Evolutionary conservation across 2,329 filamentous ascomycete genomes (phyloP).

Genomic region (Pestalotiopsis sp.): DNA sequence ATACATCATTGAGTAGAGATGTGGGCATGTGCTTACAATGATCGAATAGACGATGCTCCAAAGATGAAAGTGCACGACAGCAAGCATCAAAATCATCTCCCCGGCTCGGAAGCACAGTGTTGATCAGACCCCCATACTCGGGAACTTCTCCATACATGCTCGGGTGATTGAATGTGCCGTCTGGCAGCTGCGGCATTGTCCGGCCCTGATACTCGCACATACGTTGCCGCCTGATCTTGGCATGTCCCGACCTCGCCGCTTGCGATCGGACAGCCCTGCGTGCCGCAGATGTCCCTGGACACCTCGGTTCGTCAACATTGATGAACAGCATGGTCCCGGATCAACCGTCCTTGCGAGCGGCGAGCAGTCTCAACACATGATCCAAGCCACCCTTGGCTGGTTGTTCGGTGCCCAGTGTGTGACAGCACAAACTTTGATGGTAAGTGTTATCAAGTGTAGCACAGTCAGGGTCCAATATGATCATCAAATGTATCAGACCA

Average conservation of each 20-base stretch:
- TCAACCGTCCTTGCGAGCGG: neutral
- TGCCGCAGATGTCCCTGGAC: no score
- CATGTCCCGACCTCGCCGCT: neutral
- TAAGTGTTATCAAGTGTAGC: neutral
- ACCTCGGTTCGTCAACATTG: neutral
- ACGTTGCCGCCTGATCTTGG: neutral
- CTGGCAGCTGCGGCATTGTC: neutral
- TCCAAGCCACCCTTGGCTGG: neutral
- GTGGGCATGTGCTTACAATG: neutral
- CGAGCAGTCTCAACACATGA: neutral
- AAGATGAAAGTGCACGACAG: neutral
- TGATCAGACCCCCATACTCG: no score
- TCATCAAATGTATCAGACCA: neutral
- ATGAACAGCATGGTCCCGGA: neutral
- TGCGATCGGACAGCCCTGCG: neutral
- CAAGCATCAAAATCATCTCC: neutral
- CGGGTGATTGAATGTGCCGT: neutral
- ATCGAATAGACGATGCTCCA: neutral
- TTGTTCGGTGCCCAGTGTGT: neutral
- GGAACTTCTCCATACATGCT: neutral
- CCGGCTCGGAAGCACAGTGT: neutral
- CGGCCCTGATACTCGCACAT: neutral
- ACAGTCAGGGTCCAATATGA: neutral
- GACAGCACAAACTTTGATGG: neutral
- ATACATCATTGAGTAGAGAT: neutral